Conservation (phyloP, 768 basidiomycete species). For the Amanita rubescens region DNA sequence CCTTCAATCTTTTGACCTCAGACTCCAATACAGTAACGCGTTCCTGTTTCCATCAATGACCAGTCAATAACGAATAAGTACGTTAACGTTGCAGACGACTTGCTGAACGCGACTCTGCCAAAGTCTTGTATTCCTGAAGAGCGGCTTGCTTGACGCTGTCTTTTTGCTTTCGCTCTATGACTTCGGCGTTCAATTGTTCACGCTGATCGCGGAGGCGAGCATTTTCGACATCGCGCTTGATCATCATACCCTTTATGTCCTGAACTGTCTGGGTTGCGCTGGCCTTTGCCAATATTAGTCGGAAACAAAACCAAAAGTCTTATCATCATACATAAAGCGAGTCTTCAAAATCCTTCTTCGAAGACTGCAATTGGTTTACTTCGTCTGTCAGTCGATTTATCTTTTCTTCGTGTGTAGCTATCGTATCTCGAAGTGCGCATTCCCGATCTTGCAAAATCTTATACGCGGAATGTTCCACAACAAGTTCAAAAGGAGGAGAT, state of each 20-base stretch:
- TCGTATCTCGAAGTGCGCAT: conserved; percentile 35
- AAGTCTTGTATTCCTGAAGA: conserved; percentile 53
- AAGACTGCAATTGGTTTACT: conserved; percentile 28
- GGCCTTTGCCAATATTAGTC: conserved; percentile 9
- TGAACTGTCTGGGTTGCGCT: conserved; percentile 43
- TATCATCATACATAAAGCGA: conserved; percentile 26
- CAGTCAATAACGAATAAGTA: conserved; percentile 10
- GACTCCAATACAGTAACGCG: conserved; percentile 65
- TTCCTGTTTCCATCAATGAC: conserved; percentile 36
- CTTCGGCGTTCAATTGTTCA: conserved; percentile 57
- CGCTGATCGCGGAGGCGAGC: conserved; percentile 64
- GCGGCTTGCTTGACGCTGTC: conserved; percentile 53
- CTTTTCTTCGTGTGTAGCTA: conserved; percentile 32
- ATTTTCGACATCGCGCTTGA: conserved; percentile 61
- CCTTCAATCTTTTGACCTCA: conserved; percentile 67
- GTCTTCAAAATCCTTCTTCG: conserved; percentile 43
- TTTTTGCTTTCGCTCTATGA: conserved; percentile 60
- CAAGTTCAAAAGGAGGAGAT: conserved; percentile 33
- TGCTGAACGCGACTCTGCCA: conserved; percentile 58
- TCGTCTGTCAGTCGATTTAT: conserved; percentile 36
- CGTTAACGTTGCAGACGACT: conserved; percentile 12
- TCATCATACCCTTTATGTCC: conserved; percentile 53
- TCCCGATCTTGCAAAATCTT: conserved; percentile 49
- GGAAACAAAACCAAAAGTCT: conserved; percentile 3
- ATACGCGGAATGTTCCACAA: conserved; percentile 46